These are phyloP conservation scores for Sisymbrium irio DNA, from an alignment of 345 rosid species.

Conservation along the genomic window DNA sequence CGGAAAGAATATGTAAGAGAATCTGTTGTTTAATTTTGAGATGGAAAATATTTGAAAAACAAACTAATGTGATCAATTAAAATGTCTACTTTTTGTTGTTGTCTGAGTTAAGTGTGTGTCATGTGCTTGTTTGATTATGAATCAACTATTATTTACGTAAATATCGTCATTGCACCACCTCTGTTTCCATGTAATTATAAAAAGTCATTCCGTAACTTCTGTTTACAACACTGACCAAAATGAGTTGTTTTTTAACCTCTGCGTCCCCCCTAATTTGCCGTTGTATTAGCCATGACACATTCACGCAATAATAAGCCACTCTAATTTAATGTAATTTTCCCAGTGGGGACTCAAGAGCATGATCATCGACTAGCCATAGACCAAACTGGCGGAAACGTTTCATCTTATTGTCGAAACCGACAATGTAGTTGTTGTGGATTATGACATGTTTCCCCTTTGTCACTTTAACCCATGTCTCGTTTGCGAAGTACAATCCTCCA, in stretches of 20 bases:
- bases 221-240: too few species aligned
- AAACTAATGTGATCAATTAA: too few species aligned
- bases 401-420: conserved; percentile 77
- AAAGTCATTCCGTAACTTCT: too few species aligned
- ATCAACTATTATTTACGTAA: not conserved
- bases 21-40: too few species aligned
- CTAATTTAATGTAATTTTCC: conserved; percentile 36
- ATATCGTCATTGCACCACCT: not conserved
- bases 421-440: conserved; percentile 79
- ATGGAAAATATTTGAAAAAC: too few species aligned
- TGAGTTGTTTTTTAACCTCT: too few species aligned
- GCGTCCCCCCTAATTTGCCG: too few species aligned
- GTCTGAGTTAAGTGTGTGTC: not conserved
- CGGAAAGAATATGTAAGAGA: too few species aligned
- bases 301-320: not conserved
- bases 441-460: conserved; percentile 79
- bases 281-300: not conserved
- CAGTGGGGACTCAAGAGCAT: conserved; percentile 60
- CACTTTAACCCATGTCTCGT: conserved; percentile 77
- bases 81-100: too few species aligned
- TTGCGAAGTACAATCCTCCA: conserved; percentile 81
- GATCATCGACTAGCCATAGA: conserved; percentile 88
- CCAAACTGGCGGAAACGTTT: conserved; percentile 73
- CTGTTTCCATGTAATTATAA: not conserved
- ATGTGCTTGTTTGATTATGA: not conserved